phyloP scores from a whole-genome alignment of 345 rosid species.

The Dimocarpus longan region DNA sequence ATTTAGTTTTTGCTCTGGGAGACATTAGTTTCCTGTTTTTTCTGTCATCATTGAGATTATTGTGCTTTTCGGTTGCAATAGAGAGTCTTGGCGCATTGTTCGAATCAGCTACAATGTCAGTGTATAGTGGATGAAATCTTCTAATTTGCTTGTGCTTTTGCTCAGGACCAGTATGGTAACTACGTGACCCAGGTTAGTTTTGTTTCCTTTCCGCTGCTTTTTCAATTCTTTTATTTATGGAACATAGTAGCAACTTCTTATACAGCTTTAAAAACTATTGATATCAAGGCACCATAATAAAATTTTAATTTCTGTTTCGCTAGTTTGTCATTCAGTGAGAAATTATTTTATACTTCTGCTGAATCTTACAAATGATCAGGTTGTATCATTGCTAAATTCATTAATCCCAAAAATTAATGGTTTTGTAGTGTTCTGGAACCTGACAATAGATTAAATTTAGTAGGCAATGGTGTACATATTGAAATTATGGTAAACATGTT shows the following conservation, averaged over 20 bases:
- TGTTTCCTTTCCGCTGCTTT: conserved; percentile 1
- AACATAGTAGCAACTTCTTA: neutral
- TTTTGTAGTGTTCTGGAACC: neutral
- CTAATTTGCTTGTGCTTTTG: conserved; percentile 76
- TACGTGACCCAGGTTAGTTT: conserved; percentile 88
- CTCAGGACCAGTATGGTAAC: conserved; percentile 98
- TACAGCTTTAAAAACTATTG: neutral
- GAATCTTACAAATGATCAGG: neutral
- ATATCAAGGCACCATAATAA: neutral
- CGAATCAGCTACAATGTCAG: conserved; percentile 68
- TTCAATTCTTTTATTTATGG: conserved; percentile 10
- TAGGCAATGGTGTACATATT: too few species aligned
- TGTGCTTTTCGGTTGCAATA: conserved; percentile 36
- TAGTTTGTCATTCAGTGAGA: neutral
- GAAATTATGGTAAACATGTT: neutral
- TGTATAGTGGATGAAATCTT: conserved; percentile 88
- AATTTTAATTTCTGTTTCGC: neutral
- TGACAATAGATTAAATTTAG: too few species aligned
- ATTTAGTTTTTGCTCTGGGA: conserved; percentile 9
- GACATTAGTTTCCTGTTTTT: neutral
- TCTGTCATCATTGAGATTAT: neutral
- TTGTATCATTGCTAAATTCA: neutral
- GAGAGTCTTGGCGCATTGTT: conserved; percentile 96
- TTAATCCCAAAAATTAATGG: neutral
- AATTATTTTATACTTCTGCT: neutral